phyloP scores from a whole-genome alignment of 2,329 filamentous ascomycete species.

The Aschersonia sp. region DNA sequence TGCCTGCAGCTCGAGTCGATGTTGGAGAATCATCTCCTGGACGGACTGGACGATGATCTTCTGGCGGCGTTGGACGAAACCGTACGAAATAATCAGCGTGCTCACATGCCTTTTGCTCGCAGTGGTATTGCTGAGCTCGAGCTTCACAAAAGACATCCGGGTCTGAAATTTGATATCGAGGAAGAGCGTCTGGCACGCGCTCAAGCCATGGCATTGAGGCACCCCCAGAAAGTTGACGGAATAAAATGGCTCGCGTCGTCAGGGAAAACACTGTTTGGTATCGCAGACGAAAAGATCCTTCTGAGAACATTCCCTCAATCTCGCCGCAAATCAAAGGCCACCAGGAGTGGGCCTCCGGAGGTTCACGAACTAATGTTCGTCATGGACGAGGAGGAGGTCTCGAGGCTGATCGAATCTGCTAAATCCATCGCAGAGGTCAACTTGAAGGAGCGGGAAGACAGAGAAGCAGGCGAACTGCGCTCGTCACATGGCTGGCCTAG shows the following conservation, averaged over 20 bases:
- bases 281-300: constrained; percentile 41
- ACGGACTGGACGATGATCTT: constrained; percentile 75
- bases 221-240: constrained; percentile 49
- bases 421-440: too few species aligned
- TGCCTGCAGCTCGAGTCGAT: constrained; percentile 84
- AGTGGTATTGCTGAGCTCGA: constrained; percentile 56
- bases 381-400: constrained; percentile 63
- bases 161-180: constrained; percentile 48
- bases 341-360: constrained; percentile 44
- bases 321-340: constrained; percentile 30
- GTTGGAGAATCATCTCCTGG: constrained; percentile 77
- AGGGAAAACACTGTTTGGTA: constrained; percentile 43
- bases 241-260: constrained; percentile 41
- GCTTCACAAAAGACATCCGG: constrained; percentile 50
- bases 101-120: constrained; percentile 61
- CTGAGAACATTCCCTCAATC: constrained; percentile 25
- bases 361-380: constrained; percentile 70
- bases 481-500: too few species aligned
- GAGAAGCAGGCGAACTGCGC: too few species aligned
- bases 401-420: too few species aligned
- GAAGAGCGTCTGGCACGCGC: constrained; percentile 57
- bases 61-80: constrained; percentile 65
- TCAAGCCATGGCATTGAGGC: constrained; percentile 60
- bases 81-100: constrained; percentile 70
- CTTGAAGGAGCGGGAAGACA: too few species aligned